Conservation (phyloP, 2,329 filamentous ascomycete species). For the Cercospora sesami region DNA sequence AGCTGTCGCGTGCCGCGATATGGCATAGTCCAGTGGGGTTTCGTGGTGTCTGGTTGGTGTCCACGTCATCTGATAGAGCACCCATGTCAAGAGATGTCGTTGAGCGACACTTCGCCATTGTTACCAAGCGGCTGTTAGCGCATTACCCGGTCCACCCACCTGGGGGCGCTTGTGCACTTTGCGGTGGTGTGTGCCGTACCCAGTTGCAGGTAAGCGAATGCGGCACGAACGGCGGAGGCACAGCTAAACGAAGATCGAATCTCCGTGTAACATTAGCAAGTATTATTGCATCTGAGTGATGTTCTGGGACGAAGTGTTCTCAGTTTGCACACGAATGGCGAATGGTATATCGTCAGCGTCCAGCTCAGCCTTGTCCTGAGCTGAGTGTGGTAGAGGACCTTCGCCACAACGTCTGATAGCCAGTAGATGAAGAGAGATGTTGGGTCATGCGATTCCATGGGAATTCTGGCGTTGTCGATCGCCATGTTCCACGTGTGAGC, state of each 20-base stretch:
- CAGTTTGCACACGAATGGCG: background rate
- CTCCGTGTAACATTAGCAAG: conserved; percentile 4
- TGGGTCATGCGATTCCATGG: background rate
- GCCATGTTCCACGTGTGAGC: conserved; percentile 9
- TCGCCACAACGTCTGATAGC: background rate
- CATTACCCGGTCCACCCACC: background rate
- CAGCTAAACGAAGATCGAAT: background rate
- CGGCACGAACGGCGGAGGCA: background rate
- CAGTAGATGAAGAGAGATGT: background rate
- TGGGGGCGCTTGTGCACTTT: conserved; percentile 1
- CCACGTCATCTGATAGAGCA: background rate
- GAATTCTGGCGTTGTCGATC: background rate
- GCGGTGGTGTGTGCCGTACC: background rate
- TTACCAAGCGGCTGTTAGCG: conserved; percentile 12
- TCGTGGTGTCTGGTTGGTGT: background rate
- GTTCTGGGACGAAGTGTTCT: background rate
- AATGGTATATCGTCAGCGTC: background rate
- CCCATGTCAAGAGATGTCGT: background rate
- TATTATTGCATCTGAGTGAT: background rate
- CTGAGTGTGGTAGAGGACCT: background rate
- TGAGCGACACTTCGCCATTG: background rate
- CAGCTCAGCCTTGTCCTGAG: background rate
- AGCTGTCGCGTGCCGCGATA: background rate
- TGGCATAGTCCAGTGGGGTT: background rate
- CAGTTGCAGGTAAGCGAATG: background rate